Evolutionary conservation across 2,329 filamentous ascomycete species (phyloP).

Genomic region (Ophiostoma sp.): DNA sequence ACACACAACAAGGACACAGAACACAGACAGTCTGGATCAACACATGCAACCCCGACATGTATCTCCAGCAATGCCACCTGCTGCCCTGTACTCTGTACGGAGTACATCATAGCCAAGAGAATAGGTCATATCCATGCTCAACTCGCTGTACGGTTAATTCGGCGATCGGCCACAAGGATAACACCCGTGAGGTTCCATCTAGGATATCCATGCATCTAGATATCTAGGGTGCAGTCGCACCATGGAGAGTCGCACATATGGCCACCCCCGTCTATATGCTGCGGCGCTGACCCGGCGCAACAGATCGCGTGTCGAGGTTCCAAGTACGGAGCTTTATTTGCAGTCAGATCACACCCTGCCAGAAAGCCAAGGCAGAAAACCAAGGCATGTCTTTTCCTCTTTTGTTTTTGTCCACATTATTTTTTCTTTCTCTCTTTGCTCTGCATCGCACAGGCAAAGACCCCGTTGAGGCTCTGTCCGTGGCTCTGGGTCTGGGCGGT

Average conservation of each 20-base stretch:
- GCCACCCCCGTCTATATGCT: slow-evolving; percentile 24
- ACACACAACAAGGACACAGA: background rate
- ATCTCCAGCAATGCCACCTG: background rate
- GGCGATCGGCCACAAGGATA: slow-evolving; percentile 24
- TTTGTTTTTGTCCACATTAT: background rate
- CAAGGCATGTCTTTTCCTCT: background rate
- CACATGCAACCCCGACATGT: background rate
- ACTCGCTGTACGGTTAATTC: slow-evolving; percentile 5
- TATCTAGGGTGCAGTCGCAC: slow-evolving; percentile 21
- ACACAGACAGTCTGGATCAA: background rate
- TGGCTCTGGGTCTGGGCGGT: slow-evolving; percentile 7
- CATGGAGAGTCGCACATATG: slow-evolving; percentile 26
- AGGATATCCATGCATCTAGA: background rate
- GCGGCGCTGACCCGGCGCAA: slow-evolving; percentile 18
- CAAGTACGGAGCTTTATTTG: slow-evolving; percentile 12
- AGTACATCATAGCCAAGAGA: background rate
- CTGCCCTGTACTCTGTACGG: background rate
- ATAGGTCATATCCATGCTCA: slow-evolving; percentile 1
- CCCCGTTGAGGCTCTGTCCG: background rate
- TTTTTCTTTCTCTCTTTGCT: background rate
- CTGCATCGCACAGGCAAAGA: background rate
- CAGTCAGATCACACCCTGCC: slow-evolving; percentile 17
- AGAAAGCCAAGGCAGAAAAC: background rate
- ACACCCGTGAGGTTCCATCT: slow-evolving; percentile 14
- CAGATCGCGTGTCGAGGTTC: slow-evolving; percentile 23